Base-by-base conservation (phyloP, 75 land plant species). In the Selaginella tamariscina region DNA sequence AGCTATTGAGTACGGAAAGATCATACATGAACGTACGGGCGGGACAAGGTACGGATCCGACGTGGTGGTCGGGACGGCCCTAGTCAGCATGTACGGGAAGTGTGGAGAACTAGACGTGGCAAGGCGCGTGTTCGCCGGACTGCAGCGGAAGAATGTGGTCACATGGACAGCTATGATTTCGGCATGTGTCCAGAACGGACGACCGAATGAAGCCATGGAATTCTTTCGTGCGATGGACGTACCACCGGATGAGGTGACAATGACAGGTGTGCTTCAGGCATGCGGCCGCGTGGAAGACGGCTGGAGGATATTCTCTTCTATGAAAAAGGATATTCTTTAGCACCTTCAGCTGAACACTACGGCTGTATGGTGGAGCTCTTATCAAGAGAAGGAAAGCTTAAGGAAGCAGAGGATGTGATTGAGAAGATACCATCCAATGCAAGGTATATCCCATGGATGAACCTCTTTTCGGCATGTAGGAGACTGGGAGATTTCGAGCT, bases 91-190 rank as follows among this genome's bases (percentile, higher is more conserved):
- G 62, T 59, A 59, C 26, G 26, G 62, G n/a, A 5, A n/a, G 62
- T 59, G 62, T 59, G 62, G 62, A 2, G 18, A 59, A 5, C 26
- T 59, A n/a, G 62, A 59, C 8, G 2, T 8, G 8, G 62, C 62
- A n/a, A 2, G 62, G 21, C 9, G 27, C 5, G 21, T 59, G 62
- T 59, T 59, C 26, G 21, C 8, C 8, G 27, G 8, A n/a, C 8
- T 59, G 62, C 18, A n/a, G 21, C 23, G 23, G 62, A 59, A 59
- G 62, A n/a, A n/a, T 5, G 26, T 59, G 21, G 62, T 59, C 18
- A n/a, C 62, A n/a, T 59, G 62, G 62, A 59, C 62, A 5, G 18
- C 21, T 21, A 59, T 59, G 62, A 59, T 59, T n/a, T 21, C 62
- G 2, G 5, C 24, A 5, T n/a, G 2, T 5, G 26, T 9, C 62